Conservation (phyloP, 805 yeast species). For the Suhomyces vadensis region DNA sequence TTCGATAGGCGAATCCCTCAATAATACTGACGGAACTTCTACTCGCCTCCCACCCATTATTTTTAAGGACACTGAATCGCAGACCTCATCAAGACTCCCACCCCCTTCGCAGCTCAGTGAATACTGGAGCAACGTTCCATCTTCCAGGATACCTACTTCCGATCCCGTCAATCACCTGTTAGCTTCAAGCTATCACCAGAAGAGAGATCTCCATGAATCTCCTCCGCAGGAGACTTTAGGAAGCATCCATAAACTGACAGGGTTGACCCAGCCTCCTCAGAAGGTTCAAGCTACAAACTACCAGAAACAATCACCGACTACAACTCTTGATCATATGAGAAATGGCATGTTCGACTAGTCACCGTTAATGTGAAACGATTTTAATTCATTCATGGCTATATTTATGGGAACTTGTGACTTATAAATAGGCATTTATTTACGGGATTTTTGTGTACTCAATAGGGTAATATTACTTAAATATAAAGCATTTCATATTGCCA, state of each 20-base stretch:
- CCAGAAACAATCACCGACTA: not conserved
- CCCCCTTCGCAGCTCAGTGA: slow-evolving; percentile 2
- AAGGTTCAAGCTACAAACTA: slow-evolving; percentile 5
- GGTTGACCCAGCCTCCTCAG: slow-evolving; percentile 2
- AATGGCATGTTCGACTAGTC: not conserved
- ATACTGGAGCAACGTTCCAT: slow-evolving; percentile 1
- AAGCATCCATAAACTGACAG: not conserved
- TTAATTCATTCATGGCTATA: too few relatives aligned
- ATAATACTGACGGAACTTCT: not conserved
- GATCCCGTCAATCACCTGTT: not conserved
- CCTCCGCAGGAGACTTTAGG: not conserved
- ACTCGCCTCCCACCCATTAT: slow-evolving; percentile 5
- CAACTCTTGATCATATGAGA: not conserved
- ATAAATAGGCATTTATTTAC: too few relatives aligned
- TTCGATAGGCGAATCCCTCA: slow-evolving; percentile 2
- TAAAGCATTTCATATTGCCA: too few relatives aligned
- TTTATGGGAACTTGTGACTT: too few relatives aligned
- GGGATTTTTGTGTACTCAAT: too few relatives aligned
- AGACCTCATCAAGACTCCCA: not conserved
- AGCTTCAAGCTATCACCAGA: not conserved
- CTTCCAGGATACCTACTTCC: not conserved
- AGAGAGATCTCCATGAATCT: not conserved
- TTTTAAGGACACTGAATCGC: not conserved
- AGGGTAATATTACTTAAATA: too few relatives aligned
- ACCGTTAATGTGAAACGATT: not conserved